A percentile compares a stretch with the other conserved stretches of the same genome.
Evolutionary conservation across 352 stramenopile genomes (phyloP).

Genomic region (Globisporangium paddicum): DNA sequence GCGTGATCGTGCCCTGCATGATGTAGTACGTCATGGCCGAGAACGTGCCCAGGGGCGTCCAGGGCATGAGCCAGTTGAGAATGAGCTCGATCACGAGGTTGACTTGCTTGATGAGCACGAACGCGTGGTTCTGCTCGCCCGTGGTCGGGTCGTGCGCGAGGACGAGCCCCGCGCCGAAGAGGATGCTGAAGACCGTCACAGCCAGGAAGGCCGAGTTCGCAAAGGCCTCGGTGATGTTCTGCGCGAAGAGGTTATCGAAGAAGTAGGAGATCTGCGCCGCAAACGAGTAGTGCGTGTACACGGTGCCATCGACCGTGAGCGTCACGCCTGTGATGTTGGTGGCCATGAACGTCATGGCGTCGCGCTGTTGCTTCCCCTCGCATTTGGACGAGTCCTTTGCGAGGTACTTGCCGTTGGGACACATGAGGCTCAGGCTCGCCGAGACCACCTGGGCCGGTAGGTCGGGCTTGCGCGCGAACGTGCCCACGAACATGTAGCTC

Average conservation of each 20-base stretch:
- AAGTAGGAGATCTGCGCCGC: constrained; percentile 46
- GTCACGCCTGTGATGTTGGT: constrained; percentile 50
- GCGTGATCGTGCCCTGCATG: constrained; percentile 38
- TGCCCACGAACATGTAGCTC: constrained; percentile 25
- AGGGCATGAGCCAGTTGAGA: constrained; percentile 62
- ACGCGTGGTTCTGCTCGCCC: constrained; percentile 41
- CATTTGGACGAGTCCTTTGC: constrained; percentile 19
- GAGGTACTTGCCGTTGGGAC: constrained; percentile 48
- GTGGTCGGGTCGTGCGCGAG: constrained; percentile 36
- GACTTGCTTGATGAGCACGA: constrained; percentile 53
- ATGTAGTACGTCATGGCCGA: constrained; percentile 51
- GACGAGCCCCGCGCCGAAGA: constrained; percentile 44
- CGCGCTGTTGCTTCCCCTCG: constrained; percentile 16
- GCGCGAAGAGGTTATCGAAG: constrained; percentile 41
- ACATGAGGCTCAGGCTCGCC: constrained; percentile 39
- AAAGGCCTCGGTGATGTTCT: constrained; percentile 60
- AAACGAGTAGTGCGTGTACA: constrained; percentile 33
- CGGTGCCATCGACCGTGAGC: constrained; percentile 22
- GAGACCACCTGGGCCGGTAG: constrained; percentile 10
- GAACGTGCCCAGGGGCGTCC: constrained; percentile 41
- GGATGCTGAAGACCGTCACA: constrained; percentile 51
- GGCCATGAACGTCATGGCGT: constrained; percentile 31
- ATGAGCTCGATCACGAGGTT: constrained; percentile 59
- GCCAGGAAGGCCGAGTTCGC: constrained; percentile 36
- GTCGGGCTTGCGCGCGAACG: constrained; percentile 19